Base-by-base conservation (phyloP, 331 rosid genomes). In the Quercus lobata region DNA sequence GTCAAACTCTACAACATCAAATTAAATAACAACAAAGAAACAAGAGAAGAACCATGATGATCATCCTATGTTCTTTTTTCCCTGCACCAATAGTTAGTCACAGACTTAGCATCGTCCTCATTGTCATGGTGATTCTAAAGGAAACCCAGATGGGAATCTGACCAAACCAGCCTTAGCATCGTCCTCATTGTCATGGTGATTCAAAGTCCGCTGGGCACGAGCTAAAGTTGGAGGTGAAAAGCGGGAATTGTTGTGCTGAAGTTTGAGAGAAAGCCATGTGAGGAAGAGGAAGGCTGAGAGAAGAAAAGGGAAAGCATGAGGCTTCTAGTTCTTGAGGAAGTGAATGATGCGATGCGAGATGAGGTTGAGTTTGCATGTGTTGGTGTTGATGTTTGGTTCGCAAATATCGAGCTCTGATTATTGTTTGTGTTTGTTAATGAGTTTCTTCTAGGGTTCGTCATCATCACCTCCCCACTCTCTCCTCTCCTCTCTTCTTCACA, bases 281-380 rank as follows among this genome's bases (percentile, higher is more conserved):
- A 94, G 85, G 35, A 89, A 70, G 60, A 94, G 91, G 85, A 94
- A 89, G 69, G 89, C 49, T 6, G 81, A 81, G 83, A 92, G 96
- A 37, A 94, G 80, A 49, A 90, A 88, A 27, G 94, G 97, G 68
- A 92, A 89, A 54, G 97, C 88, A 15, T 82, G 97, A 0, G 98
- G 98, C 71, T 88, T 88, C 41, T 35, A 35, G 41, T 35, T 35
- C 83, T 89, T 89, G 0, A 94, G 85, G 76, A 92, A 92, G 72
- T 81, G 88, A 0, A 72, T 1, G 3, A 84, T 0, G 81, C 75
- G 32, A 84, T 0, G 81, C 75, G 21, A 84, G 76, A n/a, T 62
- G 32, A 16, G 7, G 10, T 4, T 57, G 80, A 83, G 73, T 76
- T 14, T 82, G 90, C 62, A 52, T 63, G 73, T 79, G 92, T 57